These are phyloP conservation scores for Mitragyna speciosa DNA, from an alignment of 257 asterid genomes.

Conservation along the genomic window DNA sequence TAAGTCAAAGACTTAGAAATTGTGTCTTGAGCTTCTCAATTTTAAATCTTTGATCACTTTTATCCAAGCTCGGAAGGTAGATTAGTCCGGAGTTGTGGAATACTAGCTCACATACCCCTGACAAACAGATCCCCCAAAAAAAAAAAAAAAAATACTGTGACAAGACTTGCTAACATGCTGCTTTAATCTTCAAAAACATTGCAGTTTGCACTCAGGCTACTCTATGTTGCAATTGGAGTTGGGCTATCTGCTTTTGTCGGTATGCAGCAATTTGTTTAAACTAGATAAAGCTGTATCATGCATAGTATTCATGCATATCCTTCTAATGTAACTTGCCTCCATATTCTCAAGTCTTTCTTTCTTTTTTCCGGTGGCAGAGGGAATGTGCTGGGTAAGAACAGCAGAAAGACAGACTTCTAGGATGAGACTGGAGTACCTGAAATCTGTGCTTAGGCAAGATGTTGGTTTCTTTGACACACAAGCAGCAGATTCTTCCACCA, in stretches of 20 bases:
- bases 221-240: slow-evolving; percentile 73
- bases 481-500: slow-evolving; percentile 66
- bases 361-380: slow-evolving; percentile 41
- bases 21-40: not conserved
- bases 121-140: too few relatives aligned
- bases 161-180: not conserved
- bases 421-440: slow-evolving; percentile 87
- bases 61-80: too few relatives aligned
- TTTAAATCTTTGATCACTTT: too few relatives aligned
- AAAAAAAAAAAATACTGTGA: not conserved
- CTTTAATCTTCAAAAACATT: not conserved
- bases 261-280: slow-evolving; percentile 12
- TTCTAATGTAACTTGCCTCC: not conserved
- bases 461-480: slow-evolving; percentile 85
- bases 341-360: not conserved
- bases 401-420: slow-evolving; percentile 87
- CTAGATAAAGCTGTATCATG: not conserved
- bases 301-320: not conserved
- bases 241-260: slow-evolving; percentile 81
- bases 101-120: too few relatives aligned
- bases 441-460: slow-evolving; percentile 72
- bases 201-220: slow-evolving; percentile 55
- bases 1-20: not conserved
- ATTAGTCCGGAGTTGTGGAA: too few relatives aligned
- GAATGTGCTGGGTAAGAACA: slow-evolving; percentile 90